These are phyloP conservation scores for Brassica carinata DNA, from an alignment of 345 rosid genomes.

Conservation along the genomic window DNA sequence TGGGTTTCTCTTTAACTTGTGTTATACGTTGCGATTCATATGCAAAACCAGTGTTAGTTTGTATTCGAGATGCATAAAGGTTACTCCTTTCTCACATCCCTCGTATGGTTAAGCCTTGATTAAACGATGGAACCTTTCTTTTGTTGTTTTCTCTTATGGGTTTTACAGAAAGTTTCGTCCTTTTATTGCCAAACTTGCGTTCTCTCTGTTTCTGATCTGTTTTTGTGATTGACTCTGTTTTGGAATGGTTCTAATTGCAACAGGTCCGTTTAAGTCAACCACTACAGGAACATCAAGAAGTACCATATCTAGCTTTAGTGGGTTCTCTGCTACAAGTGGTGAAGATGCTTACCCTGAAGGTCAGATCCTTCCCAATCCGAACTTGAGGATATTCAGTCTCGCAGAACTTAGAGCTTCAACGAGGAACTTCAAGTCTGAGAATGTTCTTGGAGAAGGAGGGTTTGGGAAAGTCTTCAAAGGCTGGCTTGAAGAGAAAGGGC, in stretches of 20 bases:
- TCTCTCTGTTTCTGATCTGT: too few species aligned
- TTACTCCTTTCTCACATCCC: background rate
- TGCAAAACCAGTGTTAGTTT: too few species aligned
- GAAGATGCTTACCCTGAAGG: conserved; percentile 60
- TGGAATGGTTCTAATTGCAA: conserved; percentile 15
- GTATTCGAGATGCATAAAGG: too few species aligned
- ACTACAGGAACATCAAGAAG: conserved; percentile 62
- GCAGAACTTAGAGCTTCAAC: conserved; percentile 74
- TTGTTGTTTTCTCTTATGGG: background rate
- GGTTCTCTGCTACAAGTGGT: conserved; percentile 68
- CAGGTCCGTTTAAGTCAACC: conserved; percentile 57
- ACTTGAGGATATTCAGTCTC: conserved; percentile 62
- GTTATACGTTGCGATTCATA: background rate
- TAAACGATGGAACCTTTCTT: conserved; percentile 1
- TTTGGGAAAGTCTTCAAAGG: conserved; percentile 95
- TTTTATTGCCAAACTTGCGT: background rate
- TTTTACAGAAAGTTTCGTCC: background rate
- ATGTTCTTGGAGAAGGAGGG: conserved; percentile 89
- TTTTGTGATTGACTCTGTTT: background rate
- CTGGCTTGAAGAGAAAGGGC: conserved; percentile 72
- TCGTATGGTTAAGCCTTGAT: background rate
- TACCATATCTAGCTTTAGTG: conserved; percentile 66
- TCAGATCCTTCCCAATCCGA: conserved; percentile 66
- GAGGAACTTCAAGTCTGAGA: conserved; percentile 68
- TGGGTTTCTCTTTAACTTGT: conserved; percentile 34